These are phyloP conservation scores for Sinapis alba DNA, from an alignment of 441 rosid genomes.

Conservation along the genomic window DNA sequence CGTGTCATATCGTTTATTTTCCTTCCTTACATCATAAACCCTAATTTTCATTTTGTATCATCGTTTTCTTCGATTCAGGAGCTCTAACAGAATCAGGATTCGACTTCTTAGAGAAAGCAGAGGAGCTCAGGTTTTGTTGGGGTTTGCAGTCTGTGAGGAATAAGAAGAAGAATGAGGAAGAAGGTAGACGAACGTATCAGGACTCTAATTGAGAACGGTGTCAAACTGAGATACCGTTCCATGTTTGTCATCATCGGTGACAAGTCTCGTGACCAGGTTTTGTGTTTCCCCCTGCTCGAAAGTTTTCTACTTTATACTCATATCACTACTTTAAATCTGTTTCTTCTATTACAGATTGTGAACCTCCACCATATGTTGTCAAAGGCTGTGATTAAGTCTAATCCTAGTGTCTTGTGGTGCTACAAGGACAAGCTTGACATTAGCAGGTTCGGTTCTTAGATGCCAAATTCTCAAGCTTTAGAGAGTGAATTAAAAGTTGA, in stretches of 20 bases:
- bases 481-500: slow-evolving; percentile 5
- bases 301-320: background rate
- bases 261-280: slow-evolving; percentile 96
- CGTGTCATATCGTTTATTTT: background rate
- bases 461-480: slow-evolving; percentile 1
- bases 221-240: slow-evolving; percentile 85
- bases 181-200: slow-evolving; percentile 95
- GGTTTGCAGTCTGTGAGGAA: slow-evolving; percentile 2
- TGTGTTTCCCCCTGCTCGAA: background rate
- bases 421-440: slow-evolving; percentile 94
- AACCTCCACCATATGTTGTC: slow-evolving; percentile 87
- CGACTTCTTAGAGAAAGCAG: background rate
- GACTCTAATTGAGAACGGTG: slow-evolving; percentile 91
- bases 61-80: background rate
- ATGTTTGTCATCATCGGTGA: slow-evolving; percentile 92
- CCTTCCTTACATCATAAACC: slow-evolving; percentile 24
- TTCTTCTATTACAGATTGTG: slow-evolving; percentile 63
- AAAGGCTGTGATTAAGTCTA: slow-evolving; percentile 70
- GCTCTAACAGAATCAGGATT: background rate
- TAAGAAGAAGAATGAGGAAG: slow-evolving; percentile 67
- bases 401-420: slow-evolving; percentile 92
- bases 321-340: background rate
- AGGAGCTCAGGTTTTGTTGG: background rate
- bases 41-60: slow-evolving; percentile 10
- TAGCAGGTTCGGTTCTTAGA: slow-evolving; percentile 69